Base-by-base conservation (phyloP, 225 moss, liverwort and hornwort species). In the Lunularia cruciata region DNA sequence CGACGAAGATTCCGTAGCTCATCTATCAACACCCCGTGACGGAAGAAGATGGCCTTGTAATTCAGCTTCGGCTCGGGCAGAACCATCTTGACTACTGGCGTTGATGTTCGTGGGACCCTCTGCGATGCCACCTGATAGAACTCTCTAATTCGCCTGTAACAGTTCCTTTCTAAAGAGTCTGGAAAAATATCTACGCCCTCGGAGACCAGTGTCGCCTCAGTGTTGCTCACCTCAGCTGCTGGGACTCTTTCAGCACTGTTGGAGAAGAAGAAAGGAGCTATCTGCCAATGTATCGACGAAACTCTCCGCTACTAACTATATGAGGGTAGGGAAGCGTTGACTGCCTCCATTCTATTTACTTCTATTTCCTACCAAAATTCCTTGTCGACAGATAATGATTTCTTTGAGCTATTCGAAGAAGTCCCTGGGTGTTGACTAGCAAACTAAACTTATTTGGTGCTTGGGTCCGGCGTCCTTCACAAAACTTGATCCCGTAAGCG, bases 21-120 rank as follows among this genome's bases (percentile, higher is more conserved):
- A 8, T 72, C 75, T 5, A 79, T 43, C 45, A 79, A 58, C 27
- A 18, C 65, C 47, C 60, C 66, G 8, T 72, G 60, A 13, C 35
- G 75, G 61, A 79, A 79, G 22, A 79, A 53, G 4, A 28, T 47
- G 22, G 79, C 51, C 22, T 43, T 70, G 22, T 79, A 79, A 16
- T 74, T 51, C 11, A 75, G 60, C 59, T 67, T 75, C 47, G 79
- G 75, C 2, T 55, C 37, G 20, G 60, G 52, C 26, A 43, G 16
- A 25, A 5, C 16, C 79, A 79, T 79, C 47, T 54, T 64, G 36
- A 55, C 6, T 7, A 20, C 18, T 19, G 14, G 19, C 20, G n/a
- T 9, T 22, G 60, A 60, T 46, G 27, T 35, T 34, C 18, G n/a
- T 0, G 3, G 11, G 27, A 15, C 27, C 28, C 55, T 31, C 30